Percentiles rank a stretch among this genome's conserved stretches.
These are phyloP conservation scores for Fistulina hepatica DNA, from an alignment of 1,284 basidiomycete species.

Conservation along the genomic window DNA sequence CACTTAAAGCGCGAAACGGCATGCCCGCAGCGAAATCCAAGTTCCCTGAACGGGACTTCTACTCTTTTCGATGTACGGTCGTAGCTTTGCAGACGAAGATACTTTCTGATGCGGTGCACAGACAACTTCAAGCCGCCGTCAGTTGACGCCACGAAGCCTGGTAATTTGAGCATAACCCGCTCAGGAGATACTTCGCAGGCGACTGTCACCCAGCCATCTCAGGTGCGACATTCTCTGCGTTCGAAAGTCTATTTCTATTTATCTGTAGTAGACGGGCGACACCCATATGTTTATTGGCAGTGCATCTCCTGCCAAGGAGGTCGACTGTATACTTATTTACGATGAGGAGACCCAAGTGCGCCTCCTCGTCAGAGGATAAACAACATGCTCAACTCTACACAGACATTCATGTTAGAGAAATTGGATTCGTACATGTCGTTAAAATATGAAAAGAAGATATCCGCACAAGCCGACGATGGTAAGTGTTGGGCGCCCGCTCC, in stretches of 20 bases:
- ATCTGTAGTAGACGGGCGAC: conserved; percentile 35
- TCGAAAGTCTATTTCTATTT: conserved; percentile 3
- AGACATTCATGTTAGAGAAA: conserved; percentile 68
- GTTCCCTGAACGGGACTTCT: conserved; percentile 15
- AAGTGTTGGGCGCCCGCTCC: too few relatives aligned
- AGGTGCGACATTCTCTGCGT: conserved; percentile 4
- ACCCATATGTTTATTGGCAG: conserved; percentile 45
- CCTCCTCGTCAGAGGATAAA: conserved; percentile 11
- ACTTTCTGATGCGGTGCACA: conserved; percentile 19
- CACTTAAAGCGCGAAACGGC: conserved; percentile 31
- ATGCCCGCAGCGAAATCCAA: conserved; percentile 20
- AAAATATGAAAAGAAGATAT: too few relatives aligned
- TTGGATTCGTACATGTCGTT: conserved; percentile 58
- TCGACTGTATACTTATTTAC: conserved; percentile 66
- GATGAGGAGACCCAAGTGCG: conserved; percentile 60
- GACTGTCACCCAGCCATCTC: conserved; percentile 5
- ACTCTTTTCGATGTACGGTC: conserved; percentile 12
- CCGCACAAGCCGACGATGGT: too few relatives aligned
- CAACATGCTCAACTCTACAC: conserved; percentile 4
- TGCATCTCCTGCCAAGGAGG: conserved; percentile 48
- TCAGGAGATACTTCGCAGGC: conserved; percentile 45
- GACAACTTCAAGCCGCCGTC: conserved; percentile 67
- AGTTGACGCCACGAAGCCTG: conserved; percentile 51
- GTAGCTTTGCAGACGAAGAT: conserved; percentile 1
- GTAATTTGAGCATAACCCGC: conserved; percentile 47